phyloP scores from a whole-genome alignment of 2,329 filamentous ascomycete species.

The Fusarium ramigenum region DNA sequence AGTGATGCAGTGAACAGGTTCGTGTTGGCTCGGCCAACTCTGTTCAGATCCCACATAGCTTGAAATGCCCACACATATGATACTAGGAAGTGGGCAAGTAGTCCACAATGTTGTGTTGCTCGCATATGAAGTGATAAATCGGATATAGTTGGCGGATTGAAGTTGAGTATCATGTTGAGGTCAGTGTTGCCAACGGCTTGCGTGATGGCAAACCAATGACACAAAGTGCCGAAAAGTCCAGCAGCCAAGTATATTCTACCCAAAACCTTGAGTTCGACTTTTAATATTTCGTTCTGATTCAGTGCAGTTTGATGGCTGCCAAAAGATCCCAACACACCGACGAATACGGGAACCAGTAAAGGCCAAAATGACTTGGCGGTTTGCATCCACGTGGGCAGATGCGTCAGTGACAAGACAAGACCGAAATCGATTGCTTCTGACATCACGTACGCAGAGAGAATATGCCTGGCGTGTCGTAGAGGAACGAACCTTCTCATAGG shows the following conservation, averaged over 20 bases:
- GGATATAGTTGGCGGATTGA: too few relatives aligned
- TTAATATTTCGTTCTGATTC: accelerated
- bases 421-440: neutral
- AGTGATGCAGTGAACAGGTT: neutral
- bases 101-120: accelerated
- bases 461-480: neutral
- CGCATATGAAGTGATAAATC: accelerated
- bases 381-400: too few relatives aligned
- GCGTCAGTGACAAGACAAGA: accelerated
- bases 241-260: neutral
- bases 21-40: neutral
- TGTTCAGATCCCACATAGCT: neutral
- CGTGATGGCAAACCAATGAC: neutral
- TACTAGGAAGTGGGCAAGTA: neutral
- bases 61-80: neutral
- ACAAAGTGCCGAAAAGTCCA: neutral
- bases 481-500: neutral
- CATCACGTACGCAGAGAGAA: neutral
- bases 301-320: too few relatives aligned
- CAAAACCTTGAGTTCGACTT: accelerated
- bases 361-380: neutral
- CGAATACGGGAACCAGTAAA: neutral
- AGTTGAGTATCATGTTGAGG: too few relatives aligned
- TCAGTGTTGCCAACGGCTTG: accelerated
- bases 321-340: neutral